A percentile compares a stretch with the other conserved stretches of the same genome.
Conservation (phyloP, 805 yeast species). For the Sugiyamaella floridensis region DNA sequence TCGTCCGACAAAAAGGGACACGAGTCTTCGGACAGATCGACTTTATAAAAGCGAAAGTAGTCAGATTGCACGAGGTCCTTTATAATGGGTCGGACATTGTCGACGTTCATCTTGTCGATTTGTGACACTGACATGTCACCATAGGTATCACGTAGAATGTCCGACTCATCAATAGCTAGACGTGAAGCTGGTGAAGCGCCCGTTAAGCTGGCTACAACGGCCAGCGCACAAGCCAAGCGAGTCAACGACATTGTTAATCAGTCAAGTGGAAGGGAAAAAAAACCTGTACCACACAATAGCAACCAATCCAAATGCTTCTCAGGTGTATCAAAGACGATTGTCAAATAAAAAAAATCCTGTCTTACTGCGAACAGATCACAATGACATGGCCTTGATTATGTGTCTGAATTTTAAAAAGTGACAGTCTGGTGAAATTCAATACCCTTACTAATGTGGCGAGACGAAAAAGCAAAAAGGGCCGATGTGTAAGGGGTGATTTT, state of each 20-base stretch:
- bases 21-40: conserved; percentile 59
- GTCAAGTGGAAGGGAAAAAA: no score
- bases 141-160: not conserved
- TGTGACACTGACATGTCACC: not conserved
- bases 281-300: no score
- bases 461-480: not conserved
- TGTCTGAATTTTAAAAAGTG: no score
- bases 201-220: not conserved
- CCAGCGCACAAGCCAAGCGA: not conserved
- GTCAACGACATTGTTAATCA: no score
- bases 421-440: not conserved
- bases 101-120: conserved; percentile 40
- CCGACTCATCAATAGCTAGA: not conserved
- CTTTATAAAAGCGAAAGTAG: conserved; percentile 80
- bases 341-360: no score
- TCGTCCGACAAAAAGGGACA: conserved; percentile 84
- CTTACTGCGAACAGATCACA: no score
- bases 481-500: not conserved
- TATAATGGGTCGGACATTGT: conserved; percentile 58
- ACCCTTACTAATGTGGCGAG: not conserved
- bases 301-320: no score
- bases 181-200: not conserved
- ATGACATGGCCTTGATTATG: no score
- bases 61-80: conserved; percentile 57
- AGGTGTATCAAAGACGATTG: no score